A percentile compares a stretch with the other conserved stretches of the same genome.
These are phyloP conservation scores for Hypomyces perniciosus DNA, from an alignment of 2,329 filamentous ascomycete species.

Conservation along the genomic window DNA sequence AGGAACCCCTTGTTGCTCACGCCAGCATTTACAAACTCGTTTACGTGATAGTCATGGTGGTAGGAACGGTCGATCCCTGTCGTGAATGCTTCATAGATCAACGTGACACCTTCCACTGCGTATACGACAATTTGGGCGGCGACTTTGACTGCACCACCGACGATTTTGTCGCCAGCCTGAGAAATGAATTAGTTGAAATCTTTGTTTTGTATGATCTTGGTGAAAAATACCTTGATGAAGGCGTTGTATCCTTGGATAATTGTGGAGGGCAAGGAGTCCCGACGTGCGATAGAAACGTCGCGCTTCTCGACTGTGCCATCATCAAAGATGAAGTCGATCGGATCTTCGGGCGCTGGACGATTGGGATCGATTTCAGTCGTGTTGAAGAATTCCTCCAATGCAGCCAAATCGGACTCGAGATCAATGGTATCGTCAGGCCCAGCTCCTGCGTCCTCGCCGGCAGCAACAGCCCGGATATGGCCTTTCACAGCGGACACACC, in stretches of 20 bases:
- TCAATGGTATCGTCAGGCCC: neutral
- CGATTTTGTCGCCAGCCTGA: neutral
- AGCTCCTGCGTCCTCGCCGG: neutral
- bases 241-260: neutral
- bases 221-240: neutral
- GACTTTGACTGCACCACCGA: neutral
- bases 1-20: neutral
- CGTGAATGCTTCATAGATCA: neutral
- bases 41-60: neutral
- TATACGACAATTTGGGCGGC: neutral
- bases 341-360: neutral
- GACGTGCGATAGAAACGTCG: neutral
- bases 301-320: neutral
- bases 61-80: neutral
- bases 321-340: neutral
- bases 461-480: neutral
- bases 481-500: neutral
- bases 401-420: neutral
- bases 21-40: neutral
- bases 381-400: neutral
- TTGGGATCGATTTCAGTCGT: neutral
- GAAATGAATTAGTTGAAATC: neutral
- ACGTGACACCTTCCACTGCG: neutral
- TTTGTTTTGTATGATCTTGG: neutral
- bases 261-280: neutral